These are phyloP conservation scores for Malassezia restricta DNA, from an alignment of 1,284 basidiomycete species.

Conservation along the genomic window DNA sequence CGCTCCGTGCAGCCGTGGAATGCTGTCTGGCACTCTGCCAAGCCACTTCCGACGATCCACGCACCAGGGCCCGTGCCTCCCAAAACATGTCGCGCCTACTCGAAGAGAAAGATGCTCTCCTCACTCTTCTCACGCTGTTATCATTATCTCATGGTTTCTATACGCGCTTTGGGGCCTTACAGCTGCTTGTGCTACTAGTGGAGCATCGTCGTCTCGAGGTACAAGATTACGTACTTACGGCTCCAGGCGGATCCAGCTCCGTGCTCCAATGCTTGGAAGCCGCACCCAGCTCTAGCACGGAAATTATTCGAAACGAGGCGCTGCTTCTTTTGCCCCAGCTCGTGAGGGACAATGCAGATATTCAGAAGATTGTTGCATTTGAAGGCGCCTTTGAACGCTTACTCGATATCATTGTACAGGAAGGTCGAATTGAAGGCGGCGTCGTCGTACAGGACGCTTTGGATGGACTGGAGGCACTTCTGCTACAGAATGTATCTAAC, in stretches of 20 bases:
- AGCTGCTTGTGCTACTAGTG: slow-evolving; percentile 71
- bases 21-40: slow-evolving; percentile 35
- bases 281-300: slow-evolving; percentile 35
- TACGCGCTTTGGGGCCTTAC: slow-evolving; percentile 71
- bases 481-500: slow-evolving; percentile 88
- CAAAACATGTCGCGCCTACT: slow-evolving; percentile 62
- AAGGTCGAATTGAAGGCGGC: slow-evolving; percentile 79
- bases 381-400: slow-evolving; percentile 93
- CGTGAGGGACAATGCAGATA: slow-evolving; percentile 73
- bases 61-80: slow-evolving; percentile 48
- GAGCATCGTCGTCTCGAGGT: slow-evolving; percentile 57
- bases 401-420: slow-evolving; percentile 72
- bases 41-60: slow-evolving; percentile 5
- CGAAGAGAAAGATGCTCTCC: slow-evolving; percentile 58
- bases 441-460: slow-evolving; percentile 76
- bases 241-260: slow-evolving; percentile 58
- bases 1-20: slow-evolving; percentile 27
- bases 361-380: slow-evolving; percentile 93
- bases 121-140: slow-evolving; percentile 62
- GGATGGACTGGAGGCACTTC: slow-evolving; percentile 66
- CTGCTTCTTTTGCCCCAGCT: slow-evolving; percentile 71
- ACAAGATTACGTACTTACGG: slow-evolving; percentile 77
- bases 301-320: slow-evolving; percentile 44
- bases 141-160: slow-evolving; percentile 56
- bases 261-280: slow-evolving; percentile 56